Evolutionary conservation across 768 basidiomycete species (phyloP), one percentile per base, ranked within the genome.

Genomic region (Omphalotus guepiniiformis): DNA sequence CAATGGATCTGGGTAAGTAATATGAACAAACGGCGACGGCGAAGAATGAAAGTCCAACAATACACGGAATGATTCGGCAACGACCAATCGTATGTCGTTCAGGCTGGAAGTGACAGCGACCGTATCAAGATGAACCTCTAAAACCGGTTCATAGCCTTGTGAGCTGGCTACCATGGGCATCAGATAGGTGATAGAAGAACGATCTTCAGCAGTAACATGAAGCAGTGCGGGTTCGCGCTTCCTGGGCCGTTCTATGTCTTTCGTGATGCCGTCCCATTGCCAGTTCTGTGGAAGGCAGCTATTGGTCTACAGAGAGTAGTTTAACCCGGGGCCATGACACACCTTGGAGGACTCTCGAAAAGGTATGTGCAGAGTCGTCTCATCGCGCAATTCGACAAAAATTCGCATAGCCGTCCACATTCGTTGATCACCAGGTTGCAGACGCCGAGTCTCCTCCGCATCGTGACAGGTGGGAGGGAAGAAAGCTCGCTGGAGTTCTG

Each of bases 331-430:
- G 29, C 26, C 42, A 22, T 19, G 19, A 27, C 47, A 46, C 52
- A 83, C 88, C 75, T 98, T 97, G 0, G 93, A 96, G 1, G 82
- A 65, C 65, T 98, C 95, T 8, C 93, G 80, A 48, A 94, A 94
- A 2, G 95, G 95, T n/a, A 96, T 70, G 34, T 88, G 77, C 8
- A 97, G 58, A 0, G 78, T 81, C 0, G 90, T 88, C 21, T 83
- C 78, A 41, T 88, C 85, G 7, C 82, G 75, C 35, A 98, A 70
- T 62, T 93, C 88, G 19, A 96, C 63, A 54, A 90, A 88, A 4
- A 97, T 64, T 55, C 85, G 84, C 66, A 96, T 63, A 15, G 79
- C 75, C 1, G 89, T 87, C 82, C 92, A 94, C 29, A 83, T 60
- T n/a, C 95, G 79, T 56, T 76, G 76, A 48, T 95, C 90, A 2